These are phyloP conservation scores for Lepiota venenata DNA, from an alignment of 768 basidiomycete species.

Conservation along the genomic window DNA sequence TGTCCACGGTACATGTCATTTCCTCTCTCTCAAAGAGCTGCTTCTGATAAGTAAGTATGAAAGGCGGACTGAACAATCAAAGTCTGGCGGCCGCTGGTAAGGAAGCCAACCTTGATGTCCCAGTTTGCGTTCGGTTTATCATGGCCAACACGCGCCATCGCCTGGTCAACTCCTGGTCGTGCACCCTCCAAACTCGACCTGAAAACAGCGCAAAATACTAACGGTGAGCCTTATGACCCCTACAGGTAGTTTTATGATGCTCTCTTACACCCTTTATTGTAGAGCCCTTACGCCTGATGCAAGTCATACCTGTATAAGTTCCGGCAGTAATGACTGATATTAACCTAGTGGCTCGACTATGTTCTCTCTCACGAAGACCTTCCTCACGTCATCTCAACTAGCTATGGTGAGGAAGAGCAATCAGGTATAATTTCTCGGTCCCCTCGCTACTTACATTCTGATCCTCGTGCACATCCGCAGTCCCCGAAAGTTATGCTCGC, in stretches of 20 bases:
- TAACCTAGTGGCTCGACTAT: conserved; percentile 51
- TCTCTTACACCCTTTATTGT: background rate
- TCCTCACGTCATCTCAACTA: conserved; percentile 66
- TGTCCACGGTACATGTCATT: conserved; percentile 44
- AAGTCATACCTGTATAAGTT: background rate
- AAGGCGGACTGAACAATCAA: conserved; percentile 64
- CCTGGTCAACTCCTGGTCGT: conserved; percentile 59
- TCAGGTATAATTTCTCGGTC: conserved; percentile 40
- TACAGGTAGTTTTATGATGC: background rate
- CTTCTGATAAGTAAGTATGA: background rate
- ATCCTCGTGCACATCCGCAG: conserved; percentile 23
- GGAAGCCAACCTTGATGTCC: conserved; percentile 67
- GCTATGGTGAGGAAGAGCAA: conserved; percentile 73
- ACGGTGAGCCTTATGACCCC: conserved; percentile 23
- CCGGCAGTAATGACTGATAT: background rate
- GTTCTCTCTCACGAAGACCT: conserved; percentile 41
- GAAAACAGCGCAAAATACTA: conserved; percentile 33
- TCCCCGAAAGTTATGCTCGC: conserved; percentile 54
- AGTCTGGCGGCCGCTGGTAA: conserved; percentile 44
- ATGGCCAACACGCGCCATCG: conserved; percentile 54
- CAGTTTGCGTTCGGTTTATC: conserved; percentile 67
- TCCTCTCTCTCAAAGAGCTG: background rate
- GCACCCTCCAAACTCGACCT: conserved; percentile 56
- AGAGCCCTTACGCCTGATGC: conserved; percentile 21
- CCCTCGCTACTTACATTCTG: background rate